Percentiles rank a stretch among this genome's conserved stretches.
Conservation (phyloP, 176 grass and related monocot species). For the Pharus latifolius region DNA sequence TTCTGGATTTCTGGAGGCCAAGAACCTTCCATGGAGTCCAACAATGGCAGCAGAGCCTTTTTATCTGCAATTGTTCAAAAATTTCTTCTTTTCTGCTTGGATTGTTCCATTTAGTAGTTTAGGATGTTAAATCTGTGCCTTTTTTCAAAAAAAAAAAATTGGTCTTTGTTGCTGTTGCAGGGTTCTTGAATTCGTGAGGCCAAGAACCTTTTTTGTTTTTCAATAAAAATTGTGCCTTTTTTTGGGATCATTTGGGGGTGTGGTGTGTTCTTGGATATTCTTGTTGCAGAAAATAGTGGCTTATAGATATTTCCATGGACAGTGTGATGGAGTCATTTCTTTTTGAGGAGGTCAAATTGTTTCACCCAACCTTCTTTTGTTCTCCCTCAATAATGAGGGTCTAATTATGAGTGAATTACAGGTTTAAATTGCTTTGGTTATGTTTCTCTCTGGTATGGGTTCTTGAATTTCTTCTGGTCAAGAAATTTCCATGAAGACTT, state of each 20-base stretch:
- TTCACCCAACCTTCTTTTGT: neutral
- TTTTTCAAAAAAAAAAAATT: too few species aligned
- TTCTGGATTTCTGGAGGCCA: neutral
- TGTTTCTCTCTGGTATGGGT: too few species aligned
- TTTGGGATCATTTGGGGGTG: too few species aligned
- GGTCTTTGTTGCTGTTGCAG: neutral
- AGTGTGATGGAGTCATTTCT: neutral
- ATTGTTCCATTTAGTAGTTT: neutral
- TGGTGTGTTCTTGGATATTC: too few species aligned
- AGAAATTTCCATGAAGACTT: neutral
- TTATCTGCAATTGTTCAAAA: neutral
- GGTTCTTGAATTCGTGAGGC: neutral
- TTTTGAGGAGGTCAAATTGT: neutral
- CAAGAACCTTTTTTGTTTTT: neutral
- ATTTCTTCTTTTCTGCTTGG: neutral
- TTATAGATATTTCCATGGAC: slow-evolving; percentile 20
- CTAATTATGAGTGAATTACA: neutral
- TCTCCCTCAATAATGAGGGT: neutral
- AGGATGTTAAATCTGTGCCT: neutral
- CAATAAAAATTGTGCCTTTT: too few species aligned
- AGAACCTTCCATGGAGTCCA: neutral
- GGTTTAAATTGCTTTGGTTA: too few species aligned
- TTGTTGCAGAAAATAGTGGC: too few species aligned
- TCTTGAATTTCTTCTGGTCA: neutral
- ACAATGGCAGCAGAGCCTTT: neutral